Conservation (phyloP, 2,329 filamentous ascomycete genomes). For the Alternaria sp. region DNA sequence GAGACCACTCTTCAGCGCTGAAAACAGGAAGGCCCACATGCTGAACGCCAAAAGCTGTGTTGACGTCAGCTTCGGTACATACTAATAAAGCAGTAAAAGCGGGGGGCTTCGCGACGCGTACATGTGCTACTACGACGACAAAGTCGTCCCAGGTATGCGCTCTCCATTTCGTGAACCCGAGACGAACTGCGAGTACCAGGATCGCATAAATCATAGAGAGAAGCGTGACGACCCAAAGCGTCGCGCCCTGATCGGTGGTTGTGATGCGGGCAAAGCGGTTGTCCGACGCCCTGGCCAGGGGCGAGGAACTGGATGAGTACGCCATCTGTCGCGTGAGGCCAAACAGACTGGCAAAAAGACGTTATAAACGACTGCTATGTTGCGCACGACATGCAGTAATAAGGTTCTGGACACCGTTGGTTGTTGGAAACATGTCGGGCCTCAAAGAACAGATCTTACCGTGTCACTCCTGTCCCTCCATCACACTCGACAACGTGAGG, state of each 20-base stretch:
- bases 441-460: background rate
- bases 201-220: conserved; percentile 4
- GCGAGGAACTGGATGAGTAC: background rate
- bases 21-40: conserved; percentile 8
- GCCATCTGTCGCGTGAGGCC: background rate
- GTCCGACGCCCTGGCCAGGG: background rate
- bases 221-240: conserved; percentile 4
- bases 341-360: background rate
- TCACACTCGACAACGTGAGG: background rate
- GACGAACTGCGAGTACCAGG: conserved; percentile 2
- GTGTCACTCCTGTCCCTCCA: background rate
- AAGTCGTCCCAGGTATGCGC: conserved; percentile 3
- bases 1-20: background rate
- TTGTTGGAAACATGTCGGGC: background rate
- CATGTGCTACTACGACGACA: conserved; percentile 2
- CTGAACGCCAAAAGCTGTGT: background rate
- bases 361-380: background rate
- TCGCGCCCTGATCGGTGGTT: conserved; percentile 5
- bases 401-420: background rate
- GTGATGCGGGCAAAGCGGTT: conserved; percentile 8
- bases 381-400: background rate
- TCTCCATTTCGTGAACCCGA: conserved; percentile 6
- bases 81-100: background rate
- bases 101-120: background rate
- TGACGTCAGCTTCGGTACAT: background rate